Percentiles rank a stretch among this genome's conserved stretches.
These are phyloP conservation scores for Parachlorella kessleri DNA, from an alignment of 139 green algal species.

Conservation along the genomic window DNA sequence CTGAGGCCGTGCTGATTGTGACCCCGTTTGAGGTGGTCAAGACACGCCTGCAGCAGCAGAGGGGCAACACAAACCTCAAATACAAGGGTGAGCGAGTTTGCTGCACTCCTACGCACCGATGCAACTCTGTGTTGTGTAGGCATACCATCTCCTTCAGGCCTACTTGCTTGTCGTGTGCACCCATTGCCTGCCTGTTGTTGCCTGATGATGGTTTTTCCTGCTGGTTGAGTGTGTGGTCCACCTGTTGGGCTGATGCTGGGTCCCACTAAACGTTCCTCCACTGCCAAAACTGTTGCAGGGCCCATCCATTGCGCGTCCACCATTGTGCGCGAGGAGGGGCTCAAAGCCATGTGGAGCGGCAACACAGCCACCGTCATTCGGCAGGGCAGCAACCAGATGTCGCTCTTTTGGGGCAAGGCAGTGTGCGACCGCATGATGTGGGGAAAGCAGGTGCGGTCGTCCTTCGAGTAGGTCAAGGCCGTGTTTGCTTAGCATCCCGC, in stretches of 20 bases:
- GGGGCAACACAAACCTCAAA: constrained; percentile 74
- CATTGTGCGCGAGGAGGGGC: constrained; percentile 85
- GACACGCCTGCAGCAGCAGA: constrained; percentile 95
- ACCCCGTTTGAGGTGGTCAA: constrained; percentile 98
- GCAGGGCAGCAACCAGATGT: constrained; percentile 98
- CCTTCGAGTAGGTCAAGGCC: no score
- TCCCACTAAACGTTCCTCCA: neutral
- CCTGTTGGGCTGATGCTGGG: neutral
- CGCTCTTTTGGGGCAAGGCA: constrained; percentile 94
- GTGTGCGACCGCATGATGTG: constrained; percentile 79
- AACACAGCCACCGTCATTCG: constrained; percentile 86
- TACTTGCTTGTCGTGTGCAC: no score
- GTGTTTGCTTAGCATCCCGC: no score
- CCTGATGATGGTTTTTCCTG: no score
- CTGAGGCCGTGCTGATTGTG: constrained; percentile 92
- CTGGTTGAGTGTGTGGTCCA: no score
- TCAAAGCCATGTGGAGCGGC: constrained; percentile 87
- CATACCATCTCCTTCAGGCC: no score
- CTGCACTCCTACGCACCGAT: no score
- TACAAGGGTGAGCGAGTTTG: constrained; percentile 82
- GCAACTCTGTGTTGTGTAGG: no score
- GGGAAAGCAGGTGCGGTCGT: constrained; percentile 75
- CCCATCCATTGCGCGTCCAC: constrained; percentile 84
- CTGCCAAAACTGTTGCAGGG: constrained; percentile 36
- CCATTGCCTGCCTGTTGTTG: no score